phyloP scores from a whole-genome alignment of 2,329 filamentous ascomycete genomes.

The Torrubiellomyces zombiae region DNA sequence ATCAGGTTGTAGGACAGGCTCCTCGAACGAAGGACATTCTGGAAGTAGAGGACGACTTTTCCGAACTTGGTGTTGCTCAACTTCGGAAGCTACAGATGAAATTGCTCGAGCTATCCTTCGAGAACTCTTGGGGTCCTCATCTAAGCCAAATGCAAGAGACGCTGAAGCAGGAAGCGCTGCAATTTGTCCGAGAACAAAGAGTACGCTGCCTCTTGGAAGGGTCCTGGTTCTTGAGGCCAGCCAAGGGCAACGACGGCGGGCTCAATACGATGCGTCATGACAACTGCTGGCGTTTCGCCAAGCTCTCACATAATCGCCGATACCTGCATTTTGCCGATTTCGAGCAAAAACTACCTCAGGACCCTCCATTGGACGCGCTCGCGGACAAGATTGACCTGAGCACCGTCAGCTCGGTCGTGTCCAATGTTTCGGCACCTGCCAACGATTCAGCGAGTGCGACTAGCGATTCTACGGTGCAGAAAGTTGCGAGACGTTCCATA shows the following conservation, averaged over 20 bases:
- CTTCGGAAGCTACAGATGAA: conserved; percentile 87
- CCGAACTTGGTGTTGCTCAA: conserved; percentile 62
- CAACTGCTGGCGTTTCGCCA: conserved; percentile 69
- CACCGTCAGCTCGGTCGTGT: conserved; percentile 81
- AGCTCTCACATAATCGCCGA: conserved; percentile 77
- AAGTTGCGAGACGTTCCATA: conserved; percentile 16
- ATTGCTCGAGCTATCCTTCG: conserved; percentile 75
- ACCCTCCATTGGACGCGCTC: conserved; percentile 58
- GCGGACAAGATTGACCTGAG: conserved; percentile 73
- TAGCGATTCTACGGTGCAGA: conserved; percentile 25
- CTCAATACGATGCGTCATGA: too few species aligned
- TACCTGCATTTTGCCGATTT: conserved; percentile 88
- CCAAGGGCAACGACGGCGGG: conserved; percentile 20
- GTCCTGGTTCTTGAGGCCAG: conserved; percentile 60
- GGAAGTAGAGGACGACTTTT: conserved; percentile 78
- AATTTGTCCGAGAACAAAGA: conserved; percentile 94
- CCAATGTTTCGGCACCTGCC: conserved; percentile 63
- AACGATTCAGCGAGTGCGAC: conserved; percentile 29
- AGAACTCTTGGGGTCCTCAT: conserved; percentile 87
- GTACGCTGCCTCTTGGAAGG: conserved; percentile 79
- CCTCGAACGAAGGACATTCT: conserved; percentile 66
- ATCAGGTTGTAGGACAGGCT: conserved; percentile 75
- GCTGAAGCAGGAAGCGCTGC: conserved; percentile 74
- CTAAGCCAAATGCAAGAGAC: conserved; percentile 82
- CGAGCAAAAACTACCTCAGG: conserved; percentile 40